phyloP scores from a whole-genome alignment of 768 basidiomycete species.

The Saitozyma sp. region DNA sequence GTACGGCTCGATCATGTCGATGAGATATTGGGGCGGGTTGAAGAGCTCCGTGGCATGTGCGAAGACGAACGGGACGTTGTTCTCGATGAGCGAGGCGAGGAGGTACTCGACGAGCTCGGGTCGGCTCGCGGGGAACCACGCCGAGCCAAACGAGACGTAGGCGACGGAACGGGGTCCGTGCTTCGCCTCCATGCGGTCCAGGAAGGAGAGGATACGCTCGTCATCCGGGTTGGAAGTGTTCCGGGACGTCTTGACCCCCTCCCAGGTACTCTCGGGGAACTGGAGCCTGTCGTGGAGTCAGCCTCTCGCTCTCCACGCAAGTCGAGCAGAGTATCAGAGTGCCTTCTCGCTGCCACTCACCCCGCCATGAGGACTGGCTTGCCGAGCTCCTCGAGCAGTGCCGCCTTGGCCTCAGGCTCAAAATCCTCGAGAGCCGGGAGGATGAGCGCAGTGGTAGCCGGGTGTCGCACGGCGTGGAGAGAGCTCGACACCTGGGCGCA shows the following conservation, averaged over 20 bases:
- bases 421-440: slow-evolving; percentile 16
- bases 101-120: slow-evolving; percentile 27
- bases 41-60: slow-evolving; percentile 24
- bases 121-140: slow-evolving; percentile 24
- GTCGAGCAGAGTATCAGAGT: too few species aligned
- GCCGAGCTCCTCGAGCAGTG: slow-evolving; percentile 14
- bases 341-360: slow-evolving; percentile 12
- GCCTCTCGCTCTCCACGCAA: too few species aligned
- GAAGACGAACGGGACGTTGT: slow-evolving; percentile 25
- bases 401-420: slow-evolving; percentile 12
- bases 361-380: slow-evolving; percentile 23
- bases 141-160: slow-evolving; percentile 34
- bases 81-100: slow-evolving; percentile 23
- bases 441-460: slow-evolving; percentile 13
- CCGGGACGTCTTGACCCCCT: slow-evolving; percentile 4
- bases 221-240: slow-evolving; percentile 15
- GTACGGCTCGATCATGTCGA: slow-evolving; percentile 16
- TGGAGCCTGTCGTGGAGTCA: slow-evolving; percentile 6
- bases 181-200: slow-evolving; percentile 26
- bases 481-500: background rate
- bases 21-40: slow-evolving; percentile 12
- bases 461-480: slow-evolving; percentile 6
- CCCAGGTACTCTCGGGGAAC: slow-evolving; percentile 26
- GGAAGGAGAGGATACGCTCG: slow-evolving; percentile 14
- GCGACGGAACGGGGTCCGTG: slow-evolving; percentile 23